Evolutionary conservation across 768 basidiomycete species (phyloP).

Genomic region (Cystoderma amianthinum): DNA sequence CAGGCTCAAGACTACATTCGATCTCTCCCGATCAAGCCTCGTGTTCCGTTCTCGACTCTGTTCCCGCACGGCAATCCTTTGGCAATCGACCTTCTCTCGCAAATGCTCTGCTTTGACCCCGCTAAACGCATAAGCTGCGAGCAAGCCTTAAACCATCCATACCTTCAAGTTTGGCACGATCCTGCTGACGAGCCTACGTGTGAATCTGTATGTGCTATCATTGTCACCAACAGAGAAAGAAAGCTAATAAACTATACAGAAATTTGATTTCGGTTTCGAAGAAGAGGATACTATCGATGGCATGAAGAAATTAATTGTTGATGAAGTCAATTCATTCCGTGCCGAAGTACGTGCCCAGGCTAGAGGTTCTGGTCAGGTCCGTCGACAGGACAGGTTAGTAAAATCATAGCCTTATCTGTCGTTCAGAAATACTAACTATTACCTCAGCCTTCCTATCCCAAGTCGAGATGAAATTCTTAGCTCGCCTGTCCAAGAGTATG

Average conservation of each 20-base stretch:
- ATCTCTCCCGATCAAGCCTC: conserved; percentile 93
- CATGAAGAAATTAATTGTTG: conserved; percentile 92
- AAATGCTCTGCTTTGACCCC: conserved; percentile 94
- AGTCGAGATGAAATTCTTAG: conserved; percentile 74
- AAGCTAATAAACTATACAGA: conserved; percentile 32
- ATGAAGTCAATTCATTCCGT: conserved; percentile 88
- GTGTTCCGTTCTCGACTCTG: conserved; percentile 84
- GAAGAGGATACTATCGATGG: conserved; percentile 95
- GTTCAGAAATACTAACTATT: neutral
- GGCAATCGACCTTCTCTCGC: conserved; percentile 87
- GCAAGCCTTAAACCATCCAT: conserved; percentile 91
- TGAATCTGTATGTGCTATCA: conserved; percentile 47
- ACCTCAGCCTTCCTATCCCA: conserved; percentile 66
- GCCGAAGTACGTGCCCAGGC: conserved; percentile 85
- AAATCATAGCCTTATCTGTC: neutral
- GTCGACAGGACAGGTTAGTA: conserved; percentile 69
- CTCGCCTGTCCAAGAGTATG: conserved; percentile 66
- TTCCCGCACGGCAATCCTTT: conserved; percentile 93
- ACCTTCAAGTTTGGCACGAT: conserved; percentile 96
- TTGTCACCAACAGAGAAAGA: no score
- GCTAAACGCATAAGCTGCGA: conserved; percentile 95
- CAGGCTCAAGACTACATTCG: conserved; percentile 98
- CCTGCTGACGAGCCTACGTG: conserved; percentile 90
- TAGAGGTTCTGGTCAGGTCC: conserved; percentile 62
- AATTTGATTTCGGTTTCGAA: conserved; percentile 96